Conservation (phyloP, 345 rosid species). For the Lumnitzera racemosa region DNA sequence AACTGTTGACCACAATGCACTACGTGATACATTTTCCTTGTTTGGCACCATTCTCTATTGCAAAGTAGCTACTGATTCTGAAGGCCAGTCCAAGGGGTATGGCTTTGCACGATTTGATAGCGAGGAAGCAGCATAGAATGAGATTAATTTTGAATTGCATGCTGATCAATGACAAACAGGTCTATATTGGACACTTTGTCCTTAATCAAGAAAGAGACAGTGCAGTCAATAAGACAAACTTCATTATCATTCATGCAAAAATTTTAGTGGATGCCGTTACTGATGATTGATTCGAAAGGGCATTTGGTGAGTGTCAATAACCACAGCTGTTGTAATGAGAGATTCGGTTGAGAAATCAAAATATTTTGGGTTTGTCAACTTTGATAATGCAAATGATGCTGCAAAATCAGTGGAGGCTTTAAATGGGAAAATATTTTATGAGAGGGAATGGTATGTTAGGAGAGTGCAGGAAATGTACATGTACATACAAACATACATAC, state of each 20-base stretch:
- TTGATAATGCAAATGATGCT: slow-evolving; percentile 68
- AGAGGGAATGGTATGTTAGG: slow-evolving; percentile 92
- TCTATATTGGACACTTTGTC: slow-evolving; percentile 83
- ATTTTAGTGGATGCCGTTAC: slow-evolving; percentile 51
- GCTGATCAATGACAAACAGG: slow-evolving; percentile 92
- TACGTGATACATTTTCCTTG: slow-evolving; percentile 76
- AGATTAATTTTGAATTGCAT: slow-evolving; percentile 79
- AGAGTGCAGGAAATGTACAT: slow-evolving; percentile 46
- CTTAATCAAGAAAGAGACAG: slow-evolving; percentile 81
- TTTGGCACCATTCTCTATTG: slow-evolving; percentile 85
- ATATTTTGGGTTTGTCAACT: slow-evolving; percentile 93
- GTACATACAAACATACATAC: no score
- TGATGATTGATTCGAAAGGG: slow-evolving; percentile 43
- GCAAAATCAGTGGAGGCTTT: slow-evolving; percentile 78
- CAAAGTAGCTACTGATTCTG: slow-evolving; percentile 69
- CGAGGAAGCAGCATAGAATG: slow-evolving; percentile 73
- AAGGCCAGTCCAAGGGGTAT: slow-evolving; percentile 91
- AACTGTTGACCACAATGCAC: slow-evolving; percentile 84
- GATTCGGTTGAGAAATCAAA: slow-evolving; percentile 88
- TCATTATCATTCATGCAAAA: slow-evolving; percentile 70
- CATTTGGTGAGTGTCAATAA: slow-evolving; percentile 53
- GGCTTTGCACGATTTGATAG: slow-evolving; percentile 84
- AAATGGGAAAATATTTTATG: slow-evolving; percentile 72
- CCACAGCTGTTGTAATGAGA: slow-evolving; percentile 78
- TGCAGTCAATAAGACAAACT: slow-evolving; percentile 33